These are phyloP conservation scores for Hortaea sp. DNA, from an alignment of 2,329 filamentous ascomycete species.

Conservation along the genomic window DNA sequence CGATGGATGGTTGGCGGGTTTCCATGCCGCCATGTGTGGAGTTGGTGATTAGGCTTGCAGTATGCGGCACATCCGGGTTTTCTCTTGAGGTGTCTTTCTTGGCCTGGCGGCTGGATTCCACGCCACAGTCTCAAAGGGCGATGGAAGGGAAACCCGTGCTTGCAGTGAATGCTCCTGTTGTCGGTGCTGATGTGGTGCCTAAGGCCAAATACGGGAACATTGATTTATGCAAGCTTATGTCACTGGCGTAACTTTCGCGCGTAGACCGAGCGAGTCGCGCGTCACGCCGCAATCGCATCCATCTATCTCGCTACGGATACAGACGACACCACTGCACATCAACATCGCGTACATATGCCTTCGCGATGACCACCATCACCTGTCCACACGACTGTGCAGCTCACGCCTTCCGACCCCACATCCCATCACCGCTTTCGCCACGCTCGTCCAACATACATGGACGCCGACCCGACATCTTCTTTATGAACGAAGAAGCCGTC, in stretches of 20 bases:
- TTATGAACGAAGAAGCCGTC: background rate
- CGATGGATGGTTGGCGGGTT: conserved; percentile 59
- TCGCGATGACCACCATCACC: background rate
- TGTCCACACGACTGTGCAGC: background rate
- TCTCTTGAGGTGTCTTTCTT: no score
- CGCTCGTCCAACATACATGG: conserved; percentile 30
- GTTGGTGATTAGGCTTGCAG: no score
- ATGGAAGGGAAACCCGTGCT: no score
- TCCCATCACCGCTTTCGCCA: conserved; percentile 35
- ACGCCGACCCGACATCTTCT: conserved; percentile 9
- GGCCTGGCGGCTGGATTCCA: no score
- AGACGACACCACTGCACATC: background rate
- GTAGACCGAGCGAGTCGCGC: background rate
- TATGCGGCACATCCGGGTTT: no score
- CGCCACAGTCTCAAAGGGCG: no score
- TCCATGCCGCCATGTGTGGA: conserved; percentile 28
- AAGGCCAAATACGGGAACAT: no score
- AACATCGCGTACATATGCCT: background rate
- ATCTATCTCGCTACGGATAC: background rate
- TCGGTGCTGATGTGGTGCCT: no score
- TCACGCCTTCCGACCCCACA: conserved; percentile 18
- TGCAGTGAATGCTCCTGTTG: no score
- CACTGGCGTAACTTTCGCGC: background rate
- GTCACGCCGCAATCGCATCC: background rate
- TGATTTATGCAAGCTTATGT: background rate